Evolutionary conservation across 1,284 basidiomycete genomes (phyloP), one percentile per base, ranked within the genome.

Genomic region (Violaceomyces palustris): DNA sequence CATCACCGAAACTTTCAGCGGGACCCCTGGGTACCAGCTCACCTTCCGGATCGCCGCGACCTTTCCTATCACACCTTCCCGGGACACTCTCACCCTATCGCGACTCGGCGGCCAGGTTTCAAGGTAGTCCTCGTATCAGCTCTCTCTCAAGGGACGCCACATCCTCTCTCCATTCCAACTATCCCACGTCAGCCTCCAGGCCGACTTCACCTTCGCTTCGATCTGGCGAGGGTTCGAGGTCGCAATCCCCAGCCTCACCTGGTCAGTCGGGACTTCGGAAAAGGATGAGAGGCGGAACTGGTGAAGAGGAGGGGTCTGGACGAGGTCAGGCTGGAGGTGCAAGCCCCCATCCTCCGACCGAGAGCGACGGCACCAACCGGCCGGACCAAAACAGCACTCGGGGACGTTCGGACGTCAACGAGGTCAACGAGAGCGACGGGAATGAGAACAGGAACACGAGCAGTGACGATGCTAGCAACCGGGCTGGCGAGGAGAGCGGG

Each of bases 121-220:
- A 57, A 2, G 57, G 64, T 22, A 66, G 63, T 37, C 66, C 68
- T 7, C 44, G 68, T 19, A 64, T 61, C 40, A 67, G 64, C 38
- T 64, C 64, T 24, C 48, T 70, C n/a, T 53, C 65, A 10, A 53
- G 68, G 4, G 66, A 70, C 35, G 64, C 66, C 23, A 56, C 63
- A 14, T 53, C 63, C 4, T 50, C 65, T 10, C 39, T 64, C 17
- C 52, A 47, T 26, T 48, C 42, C 12, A 44, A 48, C 19, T 70
- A 68, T 26, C 64, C 66, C 15, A 69, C 66, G 21, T 65, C 62
- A 8, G 50, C 64, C 12, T 65, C 65, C 29, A 57, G 65, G 18
- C 62, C 63, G 1, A 53, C 52, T 3, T 65, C 61, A 8, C 65
- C 63, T 3, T 46, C 55, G 17, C 25, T 28, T 37, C 45, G 3